Evolutionary conservation across 257 asterid species (phyloP), one percentile per base, ranked within the genome.

Genomic region (Cordia subcordata): DNA sequence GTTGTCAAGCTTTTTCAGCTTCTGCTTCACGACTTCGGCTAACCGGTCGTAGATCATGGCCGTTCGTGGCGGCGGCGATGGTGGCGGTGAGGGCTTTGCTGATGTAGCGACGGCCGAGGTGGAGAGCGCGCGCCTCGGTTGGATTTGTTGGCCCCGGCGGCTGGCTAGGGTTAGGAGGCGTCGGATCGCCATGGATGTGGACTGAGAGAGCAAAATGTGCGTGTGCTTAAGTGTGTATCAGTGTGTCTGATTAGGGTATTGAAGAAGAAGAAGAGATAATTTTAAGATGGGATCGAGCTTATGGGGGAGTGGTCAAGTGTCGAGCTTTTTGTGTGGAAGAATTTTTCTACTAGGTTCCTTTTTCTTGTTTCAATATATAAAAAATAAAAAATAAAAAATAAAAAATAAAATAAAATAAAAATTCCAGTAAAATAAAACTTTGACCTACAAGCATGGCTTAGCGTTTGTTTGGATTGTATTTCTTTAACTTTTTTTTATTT

Each of bases 31-130:
- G 51, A 69, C 19, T 77, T 86, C 97, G 0, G 99, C 92, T 38
- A 89, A 57, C 11, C 82, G 89, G 46, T 93, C 99, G 80, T 93
- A 93, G 89, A 82, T 71, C 95, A 86, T 93, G 53, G 78, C 75
- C 32, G 72, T 75, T 4, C 92, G 88, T 0, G 85, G 88, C 14
- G 86, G 95, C 10, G 97, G 94, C 5, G 88, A 58, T 1, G 92
- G 83, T 22, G 60, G 65, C 11, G 82, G 23, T 32, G 68, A 65
- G 8, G 18, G 19, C 2, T 60, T 33, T 20, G 50, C 20, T 4
- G 51, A 17, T 8, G 70, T 57, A 35, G 74, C 37, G 65, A 85
- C 76, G 55, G 77, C 64, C 45, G 88, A 67, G 38, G 91, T 76
- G 71, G 96, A 78, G 72, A 72, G 75, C 11, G 73, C 57, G 23